These are phyloP conservation scores for Lepidium didymum DNA, from an alignment of 345 rosid genomes.

Conservation along the genomic window DNA sequence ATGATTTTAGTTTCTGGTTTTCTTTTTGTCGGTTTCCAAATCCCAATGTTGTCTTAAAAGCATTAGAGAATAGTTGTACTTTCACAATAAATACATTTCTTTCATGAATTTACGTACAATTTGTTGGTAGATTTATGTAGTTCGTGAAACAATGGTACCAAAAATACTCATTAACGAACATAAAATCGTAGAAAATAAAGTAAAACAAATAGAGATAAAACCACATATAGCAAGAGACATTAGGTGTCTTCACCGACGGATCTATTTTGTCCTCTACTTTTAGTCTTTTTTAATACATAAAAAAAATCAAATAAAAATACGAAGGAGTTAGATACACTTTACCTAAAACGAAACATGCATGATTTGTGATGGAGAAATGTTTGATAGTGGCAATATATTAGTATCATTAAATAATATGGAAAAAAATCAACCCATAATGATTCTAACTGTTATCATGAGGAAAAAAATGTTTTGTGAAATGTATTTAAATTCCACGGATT, in stretches of 20 bases:
- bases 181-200: neutral
- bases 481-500: too few relatives aligned
- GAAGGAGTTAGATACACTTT: neutral
- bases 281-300: neutral
- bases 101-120: neutral
- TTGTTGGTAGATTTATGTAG: neutral
- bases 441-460: too few relatives aligned
- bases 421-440: neutral
- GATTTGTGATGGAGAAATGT: constrained; percentile 2
- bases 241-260: constrained; percentile 20
- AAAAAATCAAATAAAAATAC: neutral
- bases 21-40: neutral
- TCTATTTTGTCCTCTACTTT: constrained; percentile 24
- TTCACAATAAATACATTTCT: neutral
- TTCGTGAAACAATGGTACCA: neutral
- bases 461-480: too few relatives aligned
- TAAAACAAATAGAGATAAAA: neutral
- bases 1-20: constrained; percentile 6
- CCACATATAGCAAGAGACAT: neutral
- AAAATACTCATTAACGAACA: neutral
- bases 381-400: neutral
- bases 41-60: constrained; percentile 2
- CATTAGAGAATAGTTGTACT: too few relatives aligned
- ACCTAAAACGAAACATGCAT: constrained; percentile 15
- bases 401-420: neutral